A percentile compares a stretch with the other conserved stretches of the same genome.
Conservation (phyloP, 352 stramenopile genomes). For the Phytophthora cajani region DNA sequence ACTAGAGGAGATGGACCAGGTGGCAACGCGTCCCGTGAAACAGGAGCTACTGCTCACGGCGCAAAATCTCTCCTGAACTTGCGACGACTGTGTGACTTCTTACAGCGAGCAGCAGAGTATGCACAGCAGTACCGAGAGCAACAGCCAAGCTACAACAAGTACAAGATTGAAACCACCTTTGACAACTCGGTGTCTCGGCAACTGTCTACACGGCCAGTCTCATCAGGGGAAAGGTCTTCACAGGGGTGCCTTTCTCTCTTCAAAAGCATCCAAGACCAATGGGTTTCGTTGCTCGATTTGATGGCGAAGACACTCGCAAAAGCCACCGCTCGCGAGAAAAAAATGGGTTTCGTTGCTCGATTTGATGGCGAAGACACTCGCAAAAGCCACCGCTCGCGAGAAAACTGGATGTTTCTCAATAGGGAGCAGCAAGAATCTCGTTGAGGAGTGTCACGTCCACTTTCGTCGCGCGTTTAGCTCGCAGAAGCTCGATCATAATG, state of each 20-base stretch:
- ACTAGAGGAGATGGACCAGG: slow-evolving; percentile 12
- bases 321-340: slow-evolving; percentile 23
- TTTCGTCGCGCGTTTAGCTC: slow-evolving; percentile 26
- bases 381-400: slow-evolving; percentile 27
- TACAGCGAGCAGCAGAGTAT: slow-evolving; percentile 48
- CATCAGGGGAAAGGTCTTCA: not conserved
- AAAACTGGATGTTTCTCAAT: slow-evolving; percentile 42
- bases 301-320: slow-evolving; percentile 35
- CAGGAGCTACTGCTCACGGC: not conserved
- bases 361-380: slow-evolving; percentile 33
- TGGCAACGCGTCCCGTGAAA: not conserved
- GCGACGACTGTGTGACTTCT: slow-evolving; percentile 60
- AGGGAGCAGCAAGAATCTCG: slow-evolving; percentile 10
- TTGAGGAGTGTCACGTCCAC: slow-evolving; percentile 54
- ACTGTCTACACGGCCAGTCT: slow-evolving; percentile 11
- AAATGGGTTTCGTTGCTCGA: slow-evolving; percentile 51
- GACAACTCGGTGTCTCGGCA: slow-evolving; percentile 63
- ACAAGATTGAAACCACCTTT: slow-evolving; percentile 71
- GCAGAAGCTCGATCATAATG: slow-evolving; percentile 5
- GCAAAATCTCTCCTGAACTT: slow-evolving; percentile 67
- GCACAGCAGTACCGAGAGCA: slow-evolving; percentile 48
- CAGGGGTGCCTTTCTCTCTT: slow-evolving; percentile 20
- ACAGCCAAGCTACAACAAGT: slow-evolving; percentile 49
- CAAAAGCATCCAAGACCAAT: slow-evolving; percentile 47
- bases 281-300: slow-evolving; percentile 39